Conservation (phyloP, 1,284 basidiomycete species). For the Sphaerobolus stellatus region DNA sequence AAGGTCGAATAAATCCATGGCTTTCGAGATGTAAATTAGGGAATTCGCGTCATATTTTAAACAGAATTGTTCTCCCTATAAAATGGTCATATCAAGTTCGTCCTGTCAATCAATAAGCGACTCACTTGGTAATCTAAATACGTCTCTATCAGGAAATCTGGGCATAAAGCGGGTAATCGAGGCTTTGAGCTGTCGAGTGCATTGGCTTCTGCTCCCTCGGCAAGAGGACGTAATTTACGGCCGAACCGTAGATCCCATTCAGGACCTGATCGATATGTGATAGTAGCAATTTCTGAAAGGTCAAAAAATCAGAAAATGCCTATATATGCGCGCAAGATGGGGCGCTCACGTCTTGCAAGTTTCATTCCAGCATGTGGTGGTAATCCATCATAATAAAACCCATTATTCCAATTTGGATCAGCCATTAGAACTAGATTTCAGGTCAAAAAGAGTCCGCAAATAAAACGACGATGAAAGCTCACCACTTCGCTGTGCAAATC, state of each 20-base stretch:
- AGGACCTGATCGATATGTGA: constrained; percentile 97
- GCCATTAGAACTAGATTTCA: constrained; percentile 86
- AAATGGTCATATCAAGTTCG: background rate
- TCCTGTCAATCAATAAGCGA: background rate
- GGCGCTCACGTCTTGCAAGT: constrained; percentile 82
- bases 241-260: constrained; percentile 99
- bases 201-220: constrained; percentile 33
- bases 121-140: constrained; percentile 93
- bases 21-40: constrained; percentile 97
- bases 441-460: constrained; percentile 11
- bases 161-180: constrained; percentile 78
- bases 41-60: constrained; percentile 99
- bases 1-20: constrained; percentile 99
- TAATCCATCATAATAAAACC: constrained; percentile 94
- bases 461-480: constrained; percentile 30
- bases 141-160: constrained; percentile 98
- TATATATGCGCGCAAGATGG: background rate
- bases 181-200: constrained; percentile 31
- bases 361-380: constrained; percentile 99
- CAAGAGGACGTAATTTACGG: constrained; percentile 58
- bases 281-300: constrained; percentile 89
- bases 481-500: constrained; percentile 95
- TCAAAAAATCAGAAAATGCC: constrained; percentile 7
- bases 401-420: constrained; percentile 99
- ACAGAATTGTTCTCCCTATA: constrained; percentile 90